A percentile compares a stretch with the other conserved stretches of the same genome.
Conservation (phyloP, 805 yeast species). For the Starmera pachycereana region DNA sequence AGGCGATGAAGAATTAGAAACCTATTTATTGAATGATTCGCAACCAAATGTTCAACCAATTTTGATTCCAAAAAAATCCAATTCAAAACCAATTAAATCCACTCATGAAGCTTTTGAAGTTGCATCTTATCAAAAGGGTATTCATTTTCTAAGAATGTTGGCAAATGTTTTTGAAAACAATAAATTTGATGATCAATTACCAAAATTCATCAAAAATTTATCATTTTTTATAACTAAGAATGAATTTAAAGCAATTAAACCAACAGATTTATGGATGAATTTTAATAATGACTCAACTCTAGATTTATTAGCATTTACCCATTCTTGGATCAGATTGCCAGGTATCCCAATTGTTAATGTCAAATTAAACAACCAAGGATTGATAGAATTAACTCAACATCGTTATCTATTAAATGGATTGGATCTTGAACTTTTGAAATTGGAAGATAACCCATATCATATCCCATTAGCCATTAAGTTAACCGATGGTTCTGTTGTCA, state of each 20-base stretch:
- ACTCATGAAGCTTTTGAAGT: conserved; percentile 39
- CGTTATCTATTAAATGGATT: conserved; percentile 19
- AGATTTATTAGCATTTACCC: conserved; percentile 40
- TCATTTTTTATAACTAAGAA: conserved; percentile 26
- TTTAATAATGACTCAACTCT: conserved; percentile 23
- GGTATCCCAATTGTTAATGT: conserved; percentile 49
- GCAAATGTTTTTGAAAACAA: conserved; percentile 30
- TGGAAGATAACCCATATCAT: conserved; percentile 52
- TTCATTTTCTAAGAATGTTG: conserved; percentile 43
- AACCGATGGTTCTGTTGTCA: conserved; percentile 24
- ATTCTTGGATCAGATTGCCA: conserved; percentile 50
- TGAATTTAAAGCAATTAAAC: conserved; percentile 31
- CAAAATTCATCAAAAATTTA: conserved; percentile 25
- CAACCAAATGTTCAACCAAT: conserved; percentile 22
- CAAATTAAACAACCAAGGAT: conserved; percentile 15
- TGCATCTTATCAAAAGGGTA: conserved; percentile 49
- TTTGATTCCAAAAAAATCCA: conserved; percentile 17
- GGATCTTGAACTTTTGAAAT: conserved; percentile 17
- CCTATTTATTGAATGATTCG: conserved; percentile 27
- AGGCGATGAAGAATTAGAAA: conserved; percentile 21
- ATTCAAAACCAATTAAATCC: conserved; percentile 24
- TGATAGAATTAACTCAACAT: conserved; percentile 29
- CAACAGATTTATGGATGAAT: conserved; percentile 43
- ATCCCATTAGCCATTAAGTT: conserved; percentile 43
- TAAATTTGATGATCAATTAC: conserved; percentile 17